These are phyloP conservation scores for Clarkia xantiana DNA, from an alignment of 345 rosid species.

Conservation along the genomic window DNA sequence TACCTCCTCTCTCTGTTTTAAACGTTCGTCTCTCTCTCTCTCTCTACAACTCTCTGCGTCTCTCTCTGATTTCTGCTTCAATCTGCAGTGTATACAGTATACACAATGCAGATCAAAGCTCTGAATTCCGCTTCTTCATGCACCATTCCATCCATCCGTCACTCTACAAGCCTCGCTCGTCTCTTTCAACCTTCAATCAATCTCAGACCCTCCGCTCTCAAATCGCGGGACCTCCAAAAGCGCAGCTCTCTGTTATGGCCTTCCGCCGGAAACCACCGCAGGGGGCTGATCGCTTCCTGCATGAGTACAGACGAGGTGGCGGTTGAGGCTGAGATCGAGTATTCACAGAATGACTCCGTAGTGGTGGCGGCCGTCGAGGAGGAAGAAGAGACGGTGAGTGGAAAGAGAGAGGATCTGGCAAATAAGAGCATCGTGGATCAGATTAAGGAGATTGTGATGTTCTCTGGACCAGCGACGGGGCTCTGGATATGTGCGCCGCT, in stretches of 20 bases:
- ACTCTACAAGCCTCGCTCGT: background rate
- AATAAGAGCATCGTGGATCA: slow-evolving; percentile 32
- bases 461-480: slow-evolving; percentile 44
- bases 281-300: too few relatives aligned
- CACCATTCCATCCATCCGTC: slow-evolving; percentile 8
- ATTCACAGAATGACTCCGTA: background rate
- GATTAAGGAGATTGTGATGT: slow-evolving; percentile 31
- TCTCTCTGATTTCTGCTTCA: background rate
- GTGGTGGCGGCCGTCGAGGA: background rate
- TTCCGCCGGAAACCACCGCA: too few relatives aligned
- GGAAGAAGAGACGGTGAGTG: slow-evolving; percentile 9
- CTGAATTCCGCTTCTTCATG: slow-evolving; percentile 6
- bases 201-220: background rate
- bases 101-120: slow-evolving; percentile 20
- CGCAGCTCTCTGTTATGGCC: too few relatives aligned
- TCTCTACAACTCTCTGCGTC: too few relatives aligned
- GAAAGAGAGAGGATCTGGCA: slow-evolving; percentile 17
- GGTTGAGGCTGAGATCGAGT: background rate
- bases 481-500: slow-evolving; percentile 42
- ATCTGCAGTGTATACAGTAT: too few relatives aligned
- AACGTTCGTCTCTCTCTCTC: slow-evolving; percentile 1
- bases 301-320: too few relatives aligned
- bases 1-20: background rate
- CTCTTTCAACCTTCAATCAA: background rate
- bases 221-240: too few relatives aligned